A percentile compares a stretch with the other conserved stretches of the same genome.
Evolutionary conservation across 2,329 filamentous ascomycete genomes (phyloP).

Genomic region (Hymenoscyphus fraxineus): DNA sequence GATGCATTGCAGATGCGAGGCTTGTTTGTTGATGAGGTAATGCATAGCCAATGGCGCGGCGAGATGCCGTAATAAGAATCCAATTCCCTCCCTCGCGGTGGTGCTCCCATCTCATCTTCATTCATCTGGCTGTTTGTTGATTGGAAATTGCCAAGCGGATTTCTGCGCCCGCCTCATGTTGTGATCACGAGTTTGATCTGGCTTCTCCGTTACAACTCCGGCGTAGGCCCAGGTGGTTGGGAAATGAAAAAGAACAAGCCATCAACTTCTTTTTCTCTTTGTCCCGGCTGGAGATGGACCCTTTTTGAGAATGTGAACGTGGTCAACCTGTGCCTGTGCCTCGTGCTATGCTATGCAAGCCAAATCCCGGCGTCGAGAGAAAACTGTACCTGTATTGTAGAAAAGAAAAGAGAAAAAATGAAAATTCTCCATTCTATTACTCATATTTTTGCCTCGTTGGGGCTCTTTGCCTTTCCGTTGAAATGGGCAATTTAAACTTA

Average conservation of each 20-base stretch:
- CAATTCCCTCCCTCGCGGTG: neutral
- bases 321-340: neutral
- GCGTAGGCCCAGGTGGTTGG: neutral
- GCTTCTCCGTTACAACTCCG: slow-evolving; percentile 9
- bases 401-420: neutral
- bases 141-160: neutral
- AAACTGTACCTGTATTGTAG: neutral
- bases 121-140: neutral
- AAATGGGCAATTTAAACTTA: neutral
- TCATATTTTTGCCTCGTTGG: neutral
- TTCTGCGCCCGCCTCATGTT: neutral
- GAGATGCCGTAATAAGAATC: slow-evolving; percentile 13
- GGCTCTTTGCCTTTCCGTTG: neutral
- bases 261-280: neutral
- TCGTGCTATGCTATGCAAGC: neutral
- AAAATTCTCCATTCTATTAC: neutral
- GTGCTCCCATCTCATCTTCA: too few species aligned
- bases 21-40: neutral
- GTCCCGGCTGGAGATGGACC: neutral
- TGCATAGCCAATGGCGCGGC: neutral
- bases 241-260: neutral
- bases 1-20: neutral
- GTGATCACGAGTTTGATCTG: slow-evolving; percentile 2
- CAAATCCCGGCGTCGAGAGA: neutral
- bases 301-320: neutral